These are phyloP conservation scores for Arabidopsis thaliana DNA, from an alignment of 345 rosid species.

Conservation along the genomic window DNA sequence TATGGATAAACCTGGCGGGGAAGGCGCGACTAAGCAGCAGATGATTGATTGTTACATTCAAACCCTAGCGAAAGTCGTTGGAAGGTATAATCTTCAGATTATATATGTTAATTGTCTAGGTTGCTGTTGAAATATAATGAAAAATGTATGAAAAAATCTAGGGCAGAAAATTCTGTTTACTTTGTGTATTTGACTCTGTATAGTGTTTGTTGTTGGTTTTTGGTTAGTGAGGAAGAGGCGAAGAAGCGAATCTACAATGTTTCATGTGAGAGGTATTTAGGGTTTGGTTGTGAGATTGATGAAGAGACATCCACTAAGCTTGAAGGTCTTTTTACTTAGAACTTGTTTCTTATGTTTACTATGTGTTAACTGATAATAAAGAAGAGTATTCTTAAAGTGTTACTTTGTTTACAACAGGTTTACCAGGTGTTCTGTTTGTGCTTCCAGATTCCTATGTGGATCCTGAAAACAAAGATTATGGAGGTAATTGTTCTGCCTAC, in stretches of 20 bases:
- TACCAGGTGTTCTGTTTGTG: conserved; percentile 90
- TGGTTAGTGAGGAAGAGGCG: conserved; percentile 85
- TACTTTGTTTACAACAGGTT: conserved; percentile 50
- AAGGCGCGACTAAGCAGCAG: conserved; percentile 84
- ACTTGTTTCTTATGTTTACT: conserved; percentile 18
- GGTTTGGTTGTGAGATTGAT: conserved; percentile 94
- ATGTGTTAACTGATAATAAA: background rate
- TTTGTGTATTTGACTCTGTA: background rate
- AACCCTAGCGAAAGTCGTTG: conserved; percentile 82
- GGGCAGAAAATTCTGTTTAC: background rate
- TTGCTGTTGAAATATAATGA: background rate
- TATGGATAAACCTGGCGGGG: conserved; percentile 95
- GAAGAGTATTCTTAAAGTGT: conserved; percentile 2
- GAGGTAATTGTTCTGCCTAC: conserved; percentile 57
- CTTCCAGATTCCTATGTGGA: conserved; percentile 96
- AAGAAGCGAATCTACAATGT: conserved; percentile 90
- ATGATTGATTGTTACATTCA: conserved; percentile 90
- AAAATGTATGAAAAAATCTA: background rate
- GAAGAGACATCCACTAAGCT: conserved; percentile 95
- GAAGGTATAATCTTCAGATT: conserved; percentile 54
- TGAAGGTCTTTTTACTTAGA: conserved; percentile 58
- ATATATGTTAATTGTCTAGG: background rate
- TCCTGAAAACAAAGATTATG: conserved; percentile 88
- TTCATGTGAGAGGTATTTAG: conserved; percentile 94
- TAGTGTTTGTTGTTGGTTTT: conserved; percentile 25